Percentiles rank a stretch among this genome's conserved stretches.
These are phyloP conservation scores for Teratosphaeria zuluensis DNA, from an alignment of 2,329 filamentous ascomycete species.

Conservation along the genomic window DNA sequence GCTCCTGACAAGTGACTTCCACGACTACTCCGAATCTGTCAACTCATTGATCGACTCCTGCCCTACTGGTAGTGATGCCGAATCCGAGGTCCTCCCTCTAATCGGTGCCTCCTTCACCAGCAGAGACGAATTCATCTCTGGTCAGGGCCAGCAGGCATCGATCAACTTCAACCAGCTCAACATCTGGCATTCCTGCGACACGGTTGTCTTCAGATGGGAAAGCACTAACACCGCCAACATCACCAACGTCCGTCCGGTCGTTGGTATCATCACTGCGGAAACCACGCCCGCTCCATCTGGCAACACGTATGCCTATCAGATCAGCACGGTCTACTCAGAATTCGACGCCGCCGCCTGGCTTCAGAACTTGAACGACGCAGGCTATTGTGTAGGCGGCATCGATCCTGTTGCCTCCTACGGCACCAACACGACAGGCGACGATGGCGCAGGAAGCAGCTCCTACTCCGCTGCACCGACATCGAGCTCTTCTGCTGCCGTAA, in stretches of 20 bases:
- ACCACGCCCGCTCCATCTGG: slow-evolving; percentile 8
- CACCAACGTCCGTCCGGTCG: slow-evolving; percentile 16
- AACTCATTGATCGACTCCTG: slow-evolving; percentile 25
- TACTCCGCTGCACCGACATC: neutral
- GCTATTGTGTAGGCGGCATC: slow-evolving; percentile 10
- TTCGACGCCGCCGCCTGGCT: slow-evolving; percentile 26
- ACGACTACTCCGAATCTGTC: slow-evolving; percentile 25
- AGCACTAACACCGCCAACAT: slow-evolving; percentile 21
- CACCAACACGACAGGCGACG: neutral
- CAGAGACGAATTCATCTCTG: slow-evolving; percentile 17
- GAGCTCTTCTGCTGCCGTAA: neutral
- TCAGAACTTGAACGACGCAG: slow-evolving; percentile 18
- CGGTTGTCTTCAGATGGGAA: slow-evolving; percentile 22
- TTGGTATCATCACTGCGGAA: slow-evolving; percentile 20
- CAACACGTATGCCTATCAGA: slow-evolving; percentile 16
- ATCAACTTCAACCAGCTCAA: slow-evolving; percentile 23
- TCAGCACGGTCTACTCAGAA: slow-evolving; percentile 22
- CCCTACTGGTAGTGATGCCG: slow-evolving; percentile 18
- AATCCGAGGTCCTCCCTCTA: slow-evolving; percentile 9
- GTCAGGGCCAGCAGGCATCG: slow-evolving; percentile 21
- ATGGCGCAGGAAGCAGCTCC: neutral
- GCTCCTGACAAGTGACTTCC: slow-evolving; percentile 17
- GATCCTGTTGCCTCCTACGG: neutral
- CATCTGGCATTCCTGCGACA: slow-evolving; percentile 20
- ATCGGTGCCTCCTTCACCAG: slow-evolving; percentile 19